Percentiles rank a stretch among this genome's conserved stretches.
Evolutionary conservation across 108 stramenopile genomes (phyloP).

Genomic region (Skeletonema grethae): DNA sequence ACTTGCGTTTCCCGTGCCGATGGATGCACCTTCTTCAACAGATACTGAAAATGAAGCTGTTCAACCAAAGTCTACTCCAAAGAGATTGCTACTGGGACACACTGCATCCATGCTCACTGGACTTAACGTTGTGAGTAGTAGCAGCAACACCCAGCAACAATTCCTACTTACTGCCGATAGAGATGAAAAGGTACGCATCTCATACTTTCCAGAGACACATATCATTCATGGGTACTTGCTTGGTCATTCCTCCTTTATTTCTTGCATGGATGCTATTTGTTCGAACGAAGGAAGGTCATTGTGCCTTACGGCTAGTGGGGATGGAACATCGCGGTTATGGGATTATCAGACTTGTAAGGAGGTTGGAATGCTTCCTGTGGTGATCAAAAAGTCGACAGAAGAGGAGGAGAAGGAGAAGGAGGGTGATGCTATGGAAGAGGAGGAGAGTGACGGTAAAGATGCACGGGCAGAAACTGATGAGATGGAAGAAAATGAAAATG

Average conservation of each 20-base stretch:
- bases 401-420: slow-evolving; percentile 13
- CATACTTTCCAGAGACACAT: slow-evolving; percentile 69
- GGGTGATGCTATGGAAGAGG: not conserved
- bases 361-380: slow-evolving; percentile 35
- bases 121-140: slow-evolving; percentile 14
- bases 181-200: slow-evolving; percentile 86
- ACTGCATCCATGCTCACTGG: slow-evolving; percentile 90
- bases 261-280: slow-evolving; percentile 48
- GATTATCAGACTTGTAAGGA: slow-evolving; percentile 50
- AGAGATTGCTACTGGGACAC: slow-evolving; percentile 74
- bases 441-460: not conserved
- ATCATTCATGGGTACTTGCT: slow-evolving; percentile 72
- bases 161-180: slow-evolving; percentile 77
- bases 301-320: slow-evolving; percentile 68
- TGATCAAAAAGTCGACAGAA: slow-evolving; percentile 10
- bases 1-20: slow-evolving; percentile 59
- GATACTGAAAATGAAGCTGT: not conserved
- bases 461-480: slow-evolving; percentile 1
- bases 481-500: slow-evolving; percentile 8
- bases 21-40: not conserved
- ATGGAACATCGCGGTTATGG: slow-evolving; percentile 78
- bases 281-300: slow-evolving; percentile 15
- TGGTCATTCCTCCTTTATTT: slow-evolving; percentile 75
- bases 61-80: slow-evolving; percentile 1
- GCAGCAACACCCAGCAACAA: not conserved